Conservation (phyloP, 345 rosid species). For the Boechera retrofracta region DNA sequence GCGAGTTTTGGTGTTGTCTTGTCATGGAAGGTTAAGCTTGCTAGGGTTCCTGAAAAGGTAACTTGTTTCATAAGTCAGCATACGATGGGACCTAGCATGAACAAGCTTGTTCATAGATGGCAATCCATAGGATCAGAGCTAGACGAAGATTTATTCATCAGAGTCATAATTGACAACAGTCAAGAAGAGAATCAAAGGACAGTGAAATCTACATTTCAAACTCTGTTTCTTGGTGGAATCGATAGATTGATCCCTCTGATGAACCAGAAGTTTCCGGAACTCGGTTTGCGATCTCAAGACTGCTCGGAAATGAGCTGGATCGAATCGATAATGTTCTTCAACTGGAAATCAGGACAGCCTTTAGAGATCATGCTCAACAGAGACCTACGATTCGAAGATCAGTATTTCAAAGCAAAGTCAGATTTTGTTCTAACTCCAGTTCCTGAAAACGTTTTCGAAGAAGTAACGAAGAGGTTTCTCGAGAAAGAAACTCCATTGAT, state of each 20-base stretch:
- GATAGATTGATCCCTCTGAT: slow-evolving; percentile 47
- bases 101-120: slow-evolving; percentile 41
- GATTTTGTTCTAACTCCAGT: slow-evolving; percentile 62
- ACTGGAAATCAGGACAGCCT: slow-evolving; percentile 47
- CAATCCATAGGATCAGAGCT: slow-evolving; percentile 39
- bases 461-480: slow-evolving; percentile 47
- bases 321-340: slow-evolving; percentile 50
- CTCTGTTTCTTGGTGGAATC: slow-evolving; percentile 52
- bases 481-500: slow-evolving; percentile 40
- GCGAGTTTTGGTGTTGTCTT: slow-evolving; percentile 51
- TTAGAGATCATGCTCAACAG: slow-evolving; percentile 48
- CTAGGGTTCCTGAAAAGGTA: slow-evolving; percentile 49
- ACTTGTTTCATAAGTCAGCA: slow-evolving; percentile 47
- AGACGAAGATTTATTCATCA: slow-evolving; percentile 54
- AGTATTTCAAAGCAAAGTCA: slow-evolving; percentile 62
- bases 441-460: slow-evolving; percentile 41
- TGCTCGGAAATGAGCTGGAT: slow-evolving; percentile 59
- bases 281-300: slow-evolving; percentile 47
- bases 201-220: slow-evolving; percentile 32
- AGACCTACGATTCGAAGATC: slow-evolving; percentile 27
- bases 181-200: slow-evolving; percentile 38
- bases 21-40: slow-evolving; percentile 48
- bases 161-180: slow-evolving; percentile 42
- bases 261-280: slow-evolving; percentile 49
- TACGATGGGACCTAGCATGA: slow-evolving; percentile 35